phyloP scores from a whole-genome alignment of 1,139 yeast species.

The Saccharomycopsis hybrid region DNA sequence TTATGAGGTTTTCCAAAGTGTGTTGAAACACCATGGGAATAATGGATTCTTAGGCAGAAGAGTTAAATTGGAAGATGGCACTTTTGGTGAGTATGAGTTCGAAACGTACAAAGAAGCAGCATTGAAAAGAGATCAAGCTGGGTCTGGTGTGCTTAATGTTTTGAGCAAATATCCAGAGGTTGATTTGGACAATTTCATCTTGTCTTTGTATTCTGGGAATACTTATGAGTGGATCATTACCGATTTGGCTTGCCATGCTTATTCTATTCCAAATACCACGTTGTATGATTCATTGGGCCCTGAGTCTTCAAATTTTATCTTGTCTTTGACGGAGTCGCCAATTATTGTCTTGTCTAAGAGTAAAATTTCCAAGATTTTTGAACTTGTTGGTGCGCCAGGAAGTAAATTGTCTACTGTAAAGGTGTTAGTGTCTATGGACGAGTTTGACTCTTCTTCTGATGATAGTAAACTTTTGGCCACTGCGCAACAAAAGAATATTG shows the following conservation, averaged over 20 bases:
- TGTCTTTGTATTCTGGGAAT: constrained; percentile 28
- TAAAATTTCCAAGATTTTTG: constrained; percentile 29
- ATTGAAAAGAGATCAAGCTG: constrained; percentile 23
- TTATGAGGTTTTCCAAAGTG: constrained; percentile 34
- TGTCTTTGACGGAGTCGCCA: constrained; percentile 36
- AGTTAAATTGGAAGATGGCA: constrained; percentile 8
- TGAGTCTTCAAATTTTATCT: constrained; percentile 34
- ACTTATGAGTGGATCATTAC: constrained; percentile 29
- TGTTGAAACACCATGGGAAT: constrained; percentile 27
- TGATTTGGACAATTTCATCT: constrained; percentile 22
- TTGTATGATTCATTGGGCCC: constrained; percentile 40
- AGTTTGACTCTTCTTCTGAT: constrained; percentile 19
- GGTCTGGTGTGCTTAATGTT: constrained; percentile 27
- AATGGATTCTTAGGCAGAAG: constrained; percentile 36
- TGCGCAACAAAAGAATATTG: constrained; percentile 20
- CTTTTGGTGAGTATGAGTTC: constrained; percentile 11
- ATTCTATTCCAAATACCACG: constrained; percentile 36
- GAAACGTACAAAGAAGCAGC: constrained; percentile 13
- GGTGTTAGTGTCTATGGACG: constrained; percentile 26
- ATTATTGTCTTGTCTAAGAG: constrained; percentile 34
- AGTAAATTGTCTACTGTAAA: constrained; percentile 19
- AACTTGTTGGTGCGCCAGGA: constrained; percentile 25
- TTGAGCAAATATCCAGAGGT: constrained; percentile 24
- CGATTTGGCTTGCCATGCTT: constrained; percentile 36
- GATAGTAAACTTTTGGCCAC: constrained; percentile 19